Evolutionary conservation across 2,329 filamentous ascomycete genomes (phyloP).

Genomic region (Penicillium sp.): DNA sequence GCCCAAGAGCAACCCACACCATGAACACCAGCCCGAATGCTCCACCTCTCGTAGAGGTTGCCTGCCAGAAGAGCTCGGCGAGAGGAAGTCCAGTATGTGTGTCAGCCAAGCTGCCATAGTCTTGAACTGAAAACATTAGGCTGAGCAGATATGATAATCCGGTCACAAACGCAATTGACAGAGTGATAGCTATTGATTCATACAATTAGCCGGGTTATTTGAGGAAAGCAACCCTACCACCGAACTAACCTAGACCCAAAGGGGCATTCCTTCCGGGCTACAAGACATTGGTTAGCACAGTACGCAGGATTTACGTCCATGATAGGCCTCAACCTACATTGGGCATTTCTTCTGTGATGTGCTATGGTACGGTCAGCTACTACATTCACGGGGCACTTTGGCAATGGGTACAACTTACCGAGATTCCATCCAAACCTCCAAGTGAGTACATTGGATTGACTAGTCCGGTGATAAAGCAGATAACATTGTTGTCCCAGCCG

Average conservation of each 20-base stretch:
- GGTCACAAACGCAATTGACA: constrained; percentile 51
- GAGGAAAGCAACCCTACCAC: background rate
- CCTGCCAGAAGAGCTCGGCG: constrained; percentile 63
- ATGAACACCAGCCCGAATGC: constrained; percentile 51
- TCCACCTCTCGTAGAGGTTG: constrained; percentile 50
- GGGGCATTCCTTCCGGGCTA: constrained; percentile 33
- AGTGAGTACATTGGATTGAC: constrained; percentile 50
- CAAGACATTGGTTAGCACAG: background rate
- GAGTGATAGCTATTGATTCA: constrained; percentile 39
- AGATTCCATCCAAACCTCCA: constrained; percentile 49
- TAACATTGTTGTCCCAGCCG: constrained; percentile 50
- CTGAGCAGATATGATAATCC: constrained; percentile 50
- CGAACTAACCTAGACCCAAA: constrained; percentile 27
- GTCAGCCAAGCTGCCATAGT: constrained; percentile 44
- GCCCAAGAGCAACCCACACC: constrained; percentile 33
- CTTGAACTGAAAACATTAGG: constrained; percentile 53
- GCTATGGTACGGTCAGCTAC: constrained; percentile 18
- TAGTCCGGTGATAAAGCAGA: constrained; percentile 52
- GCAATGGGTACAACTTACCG: constrained; percentile 19
- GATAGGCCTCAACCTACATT: constrained; percentile 37
- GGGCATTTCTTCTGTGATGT: constrained; percentile 54
- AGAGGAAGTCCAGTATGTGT: constrained; percentile 54
- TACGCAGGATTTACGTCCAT: background rate
- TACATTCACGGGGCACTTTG: background rate
- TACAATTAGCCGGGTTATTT: constrained; percentile 10